Percentiles rank a stretch among this genome's conserved stretches.
Evolutionary conservation across 768 basidiomycete species (phyloP).

Genomic region (Collybia sordida): DNA sequence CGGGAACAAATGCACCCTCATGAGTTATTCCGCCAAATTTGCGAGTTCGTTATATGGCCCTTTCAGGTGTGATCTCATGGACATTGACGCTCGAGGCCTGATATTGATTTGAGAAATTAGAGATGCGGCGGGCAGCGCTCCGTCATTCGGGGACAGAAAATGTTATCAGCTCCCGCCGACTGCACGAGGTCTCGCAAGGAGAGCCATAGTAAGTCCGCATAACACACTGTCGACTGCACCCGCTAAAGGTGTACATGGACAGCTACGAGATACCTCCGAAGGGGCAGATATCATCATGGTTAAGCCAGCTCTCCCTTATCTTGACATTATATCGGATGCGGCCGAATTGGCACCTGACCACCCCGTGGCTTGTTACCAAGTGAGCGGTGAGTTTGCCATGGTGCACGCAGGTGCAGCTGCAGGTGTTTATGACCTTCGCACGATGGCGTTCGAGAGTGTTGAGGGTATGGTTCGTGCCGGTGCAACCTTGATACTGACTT

Average conservation of each 20-base stretch:
- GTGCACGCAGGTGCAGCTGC: conserved; percentile 89
- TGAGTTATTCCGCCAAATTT: conserved; percentile 98
- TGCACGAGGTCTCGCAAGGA: conserved; percentile 85
- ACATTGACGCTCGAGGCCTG: neutral
- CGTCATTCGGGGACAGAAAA: conserved; percentile 92
- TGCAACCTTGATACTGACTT: conserved; percentile 86
- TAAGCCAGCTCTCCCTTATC: conserved; percentile 94
- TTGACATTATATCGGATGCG: conserved; percentile 93
- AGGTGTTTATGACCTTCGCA: conserved; percentile 88
- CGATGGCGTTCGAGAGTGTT: conserved; percentile 92
- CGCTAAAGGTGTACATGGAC: conserved; percentile 7
- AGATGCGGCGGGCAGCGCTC: conserved; percentile 96
- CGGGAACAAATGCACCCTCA: conserved; percentile 87
- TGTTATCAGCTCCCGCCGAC: conserved; percentile 96
- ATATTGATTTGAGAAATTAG: conserved; percentile 34
- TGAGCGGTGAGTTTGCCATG: conserved; percentile 98
- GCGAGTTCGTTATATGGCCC: conserved; percentile 95
- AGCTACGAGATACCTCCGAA: conserved; percentile 87
- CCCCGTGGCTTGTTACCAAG: conserved; percentile 96
- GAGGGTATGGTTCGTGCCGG: conserved; percentile 94
- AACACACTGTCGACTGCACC: neutral
- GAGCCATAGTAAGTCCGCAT: conserved; percentile 78
- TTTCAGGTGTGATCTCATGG: conserved; percentile 65
- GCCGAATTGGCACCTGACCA: conserved; percentile 78
- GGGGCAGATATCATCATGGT: conserved; percentile 99